Evolutionary conservation across 208 protist species (phyloP).

Genomic region (Trypanosoma scelopori): DNA sequence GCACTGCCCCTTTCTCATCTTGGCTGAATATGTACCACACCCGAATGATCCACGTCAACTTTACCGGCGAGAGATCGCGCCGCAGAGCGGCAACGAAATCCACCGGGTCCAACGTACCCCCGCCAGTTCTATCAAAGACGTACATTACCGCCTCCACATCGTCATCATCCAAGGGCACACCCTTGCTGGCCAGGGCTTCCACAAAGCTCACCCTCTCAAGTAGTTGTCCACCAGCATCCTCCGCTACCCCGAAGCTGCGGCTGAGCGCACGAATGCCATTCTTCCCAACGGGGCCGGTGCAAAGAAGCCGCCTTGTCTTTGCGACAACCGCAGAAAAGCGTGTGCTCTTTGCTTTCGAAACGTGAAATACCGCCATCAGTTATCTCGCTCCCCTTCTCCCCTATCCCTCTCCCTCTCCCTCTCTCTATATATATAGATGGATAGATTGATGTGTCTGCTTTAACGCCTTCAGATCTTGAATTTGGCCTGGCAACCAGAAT

Average conservation of each 20-base stretch:
- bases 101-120: conserved; percentile 53
- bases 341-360: conserved; percentile 33
- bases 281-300: conserved; percentile 36
- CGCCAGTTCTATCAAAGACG: conserved; percentile 61
- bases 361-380: conserved; percentile 29
- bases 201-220: conserved; percentile 43
- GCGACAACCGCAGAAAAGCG: conserved; percentile 41
- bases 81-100: conserved; percentile 75
- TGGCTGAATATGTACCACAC: conserved; percentile 60
- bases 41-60: conserved; percentile 57
- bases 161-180: conserved; percentile 42
- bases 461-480: too few relatives aligned
- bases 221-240: conserved; percentile 50
- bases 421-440: too few relatives aligned
- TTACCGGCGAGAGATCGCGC: conserved; percentile 44
- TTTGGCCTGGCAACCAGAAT: too few relatives aligned
- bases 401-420: neutral
- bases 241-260: conserved; percentile 59
- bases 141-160: conserved; percentile 61
- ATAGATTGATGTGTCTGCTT: too few relatives aligned
- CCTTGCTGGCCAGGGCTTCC: conserved; percentile 40
- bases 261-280: conserved; percentile 82
- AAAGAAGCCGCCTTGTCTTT: conserved; percentile 61
- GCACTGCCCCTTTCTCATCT: conserved; percentile 37
- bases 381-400: neutral